Base-by-base conservation (phyloP, 257 asterid species). In the Forsythia viridissima region DNA sequence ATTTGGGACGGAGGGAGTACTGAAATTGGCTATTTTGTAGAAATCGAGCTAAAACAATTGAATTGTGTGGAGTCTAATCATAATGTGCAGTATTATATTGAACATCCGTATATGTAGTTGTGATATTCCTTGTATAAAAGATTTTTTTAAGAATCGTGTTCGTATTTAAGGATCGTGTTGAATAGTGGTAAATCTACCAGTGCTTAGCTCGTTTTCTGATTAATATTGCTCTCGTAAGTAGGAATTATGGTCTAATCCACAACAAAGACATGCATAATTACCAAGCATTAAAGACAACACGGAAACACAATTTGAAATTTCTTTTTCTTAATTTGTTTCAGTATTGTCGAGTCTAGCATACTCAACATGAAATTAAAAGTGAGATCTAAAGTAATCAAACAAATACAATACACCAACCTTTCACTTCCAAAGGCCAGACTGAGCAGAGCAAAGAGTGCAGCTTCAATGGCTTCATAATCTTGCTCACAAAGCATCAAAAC, bases 361-460 rank as follows among this genome's bases (percentile, higher is more conserved):
- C 55, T 12, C 55, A 46, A 12, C 55, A 12, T 46, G 11, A 46
- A 46, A 12, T 16, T 48, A 13, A 48, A 48, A 13, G 57, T 43
- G 21, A 71, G 75, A 43, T 72, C 21, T 8, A 12, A 20, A 24
- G 41, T 12, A 12, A 30, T 8, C 20, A 72, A 46, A 8, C 16
- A 52, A 43, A 5, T 5, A 71, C 67, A 51, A 11, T 8, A 11
- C 34, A 71, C 82, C 8, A 61, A 91, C 97, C 97, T 91, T 86
- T 93, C 97, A 75, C 93, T 91, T 39, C 96, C 88, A 55, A 86
- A 91, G 30, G 95, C 92, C 21, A 91, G 86, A 86, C 84, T 87
- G 78, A 93, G 95, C 79, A 93, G 90, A 79, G 95, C 93, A 81
- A 85, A 76, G 3, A 93, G 90, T 70, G 93, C 87, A 76, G 94